Conservation (phyloP, 805 yeast genomes). For the Torulaspora microellipsoides region DNA sequence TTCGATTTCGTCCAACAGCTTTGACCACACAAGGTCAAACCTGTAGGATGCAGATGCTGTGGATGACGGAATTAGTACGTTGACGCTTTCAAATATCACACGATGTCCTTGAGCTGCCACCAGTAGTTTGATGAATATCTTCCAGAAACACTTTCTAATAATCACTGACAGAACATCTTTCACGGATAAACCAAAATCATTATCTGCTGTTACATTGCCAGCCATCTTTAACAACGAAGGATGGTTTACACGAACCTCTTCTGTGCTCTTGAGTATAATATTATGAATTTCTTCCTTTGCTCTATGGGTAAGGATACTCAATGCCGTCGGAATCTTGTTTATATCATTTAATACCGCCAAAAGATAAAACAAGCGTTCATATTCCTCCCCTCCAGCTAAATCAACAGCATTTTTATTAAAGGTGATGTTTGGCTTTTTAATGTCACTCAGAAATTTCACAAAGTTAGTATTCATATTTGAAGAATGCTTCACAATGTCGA, state of each 20-base stretch:
- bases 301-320: conserved; percentile 50
- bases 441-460: conserved; percentile 31
- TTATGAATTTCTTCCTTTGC: conserved; percentile 59
- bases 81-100: conserved; percentile 55
- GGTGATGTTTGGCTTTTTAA: conserved; percentile 3
- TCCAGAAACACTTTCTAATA: conserved; percentile 65
- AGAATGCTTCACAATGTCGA: conserved; percentile 51
- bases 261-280: conserved; percentile 56
- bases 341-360: conserved; percentile 55
- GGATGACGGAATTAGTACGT: conserved; percentile 27
- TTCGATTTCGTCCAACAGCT: conserved; percentile 35
- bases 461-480: conserved; percentile 36
- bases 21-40: conserved; percentile 42
- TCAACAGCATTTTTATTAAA: conserved; percentile 6
- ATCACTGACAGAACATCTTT: conserved; percentile 51
- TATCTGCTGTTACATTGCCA: conserved; percentile 14
- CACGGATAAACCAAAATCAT: conserved; percentile 36
- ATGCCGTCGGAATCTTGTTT: conserved; percentile 54
- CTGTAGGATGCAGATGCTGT: conserved; percentile 32
- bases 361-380: conserved; percentile 41
- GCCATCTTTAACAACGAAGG: conserved; percentile 38
- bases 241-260: conserved; percentile 58
- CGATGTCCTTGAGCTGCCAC: conserved; percentile 67
- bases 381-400: conserved; percentile 31
- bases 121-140: conserved; percentile 58